Percentiles rank a stretch among this genome's conserved stretches.
Conservation (phyloP, 2,329 filamentous ascomycete genomes). For the Zymoseptoria ardabiliae region DNA sequence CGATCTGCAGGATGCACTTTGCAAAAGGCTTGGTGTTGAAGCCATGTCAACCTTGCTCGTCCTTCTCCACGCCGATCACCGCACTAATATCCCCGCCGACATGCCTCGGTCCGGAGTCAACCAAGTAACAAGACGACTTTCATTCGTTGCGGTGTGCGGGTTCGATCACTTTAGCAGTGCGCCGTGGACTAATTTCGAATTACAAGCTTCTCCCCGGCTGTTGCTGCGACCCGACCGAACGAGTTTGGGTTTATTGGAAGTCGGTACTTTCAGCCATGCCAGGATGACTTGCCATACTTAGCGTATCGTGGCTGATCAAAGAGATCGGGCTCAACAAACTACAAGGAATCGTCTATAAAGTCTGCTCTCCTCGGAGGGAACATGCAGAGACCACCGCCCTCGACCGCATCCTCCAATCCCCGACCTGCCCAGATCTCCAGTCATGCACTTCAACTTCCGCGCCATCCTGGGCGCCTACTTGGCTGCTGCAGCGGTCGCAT, state of each 20-base stretch:
- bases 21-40: background rate
- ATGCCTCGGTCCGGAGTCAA: background rate
- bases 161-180: background rate
- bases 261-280: background rate
- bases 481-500: conserved; percentile 9
- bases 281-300: background rate
- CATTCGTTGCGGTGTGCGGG: background rate
- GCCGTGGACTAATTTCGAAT: background rate
- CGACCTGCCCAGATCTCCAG: no score
- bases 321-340: background rate
- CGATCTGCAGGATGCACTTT: background rate
- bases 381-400: background rate
- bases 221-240: background rate
- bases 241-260: background rate
- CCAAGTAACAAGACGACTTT: background rate
- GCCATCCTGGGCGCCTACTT: conserved; percentile 6
- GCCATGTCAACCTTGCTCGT: background rate
- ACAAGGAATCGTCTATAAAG: background rate
- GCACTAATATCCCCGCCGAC: background rate
- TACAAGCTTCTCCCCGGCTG: background rate
- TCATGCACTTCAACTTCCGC: background rate
- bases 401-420: background rate
- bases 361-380: background rate
- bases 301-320: background rate
- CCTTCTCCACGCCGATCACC: background rate